These are phyloP conservation scores for Phytopythium aichiense DNA, from an alignment of 352 stramenopile species.

Conservation along the genomic window DNA sequence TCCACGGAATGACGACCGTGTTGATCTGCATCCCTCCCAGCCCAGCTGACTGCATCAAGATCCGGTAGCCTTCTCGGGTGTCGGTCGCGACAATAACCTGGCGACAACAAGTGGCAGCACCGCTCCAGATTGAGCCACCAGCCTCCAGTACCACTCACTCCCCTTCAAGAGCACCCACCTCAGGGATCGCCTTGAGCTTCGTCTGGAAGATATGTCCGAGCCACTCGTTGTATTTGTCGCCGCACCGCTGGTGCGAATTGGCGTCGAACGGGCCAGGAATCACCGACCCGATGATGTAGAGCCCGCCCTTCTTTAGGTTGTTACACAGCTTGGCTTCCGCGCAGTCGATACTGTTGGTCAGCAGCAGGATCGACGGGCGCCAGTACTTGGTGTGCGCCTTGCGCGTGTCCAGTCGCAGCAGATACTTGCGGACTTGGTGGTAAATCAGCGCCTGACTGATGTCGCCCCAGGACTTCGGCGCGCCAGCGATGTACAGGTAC, in stretches of 20 bases:
- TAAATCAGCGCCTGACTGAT: slow-evolving; percentile 87
- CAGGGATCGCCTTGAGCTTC: slow-evolving; percentile 43
- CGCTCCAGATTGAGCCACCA: background rate
- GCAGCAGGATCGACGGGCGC: slow-evolving; percentile 68
- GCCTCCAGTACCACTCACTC: background rate
- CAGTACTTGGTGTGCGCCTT: slow-evolving; percentile 79
- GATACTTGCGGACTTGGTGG: slow-evolving; percentile 77
- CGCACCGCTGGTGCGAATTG: slow-evolving; percentile 20
- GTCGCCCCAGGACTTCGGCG: slow-evolving; percentile 61
- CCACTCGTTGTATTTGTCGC: slow-evolving; percentile 40
- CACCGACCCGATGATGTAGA: slow-evolving; percentile 70
- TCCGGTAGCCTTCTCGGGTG: slow-evolving; percentile 45
- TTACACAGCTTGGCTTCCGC: slow-evolving; percentile 58
- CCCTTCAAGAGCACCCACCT: slow-evolving; percentile 11
- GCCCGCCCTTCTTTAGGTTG: slow-evolving; percentile 75
- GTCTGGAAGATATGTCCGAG: slow-evolving; percentile 37
- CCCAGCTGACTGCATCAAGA: slow-evolving; percentile 61
- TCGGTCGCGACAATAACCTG: slow-evolving; percentile 48
- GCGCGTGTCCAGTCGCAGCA: slow-evolving; percentile 61
- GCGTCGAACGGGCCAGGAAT: slow-evolving; percentile 35
- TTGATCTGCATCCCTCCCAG: slow-evolving; percentile 80
- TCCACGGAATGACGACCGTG: slow-evolving; percentile 63
- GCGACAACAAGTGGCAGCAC: background rate
- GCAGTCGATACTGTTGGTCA: slow-evolving; percentile 35
- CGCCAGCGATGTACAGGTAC: slow-evolving; percentile 57